These are phyloP conservation scores for Plasmodium gonderi DNA, from an alignment of 169 alveolate genomes.

Conservation along the genomic window DNA sequence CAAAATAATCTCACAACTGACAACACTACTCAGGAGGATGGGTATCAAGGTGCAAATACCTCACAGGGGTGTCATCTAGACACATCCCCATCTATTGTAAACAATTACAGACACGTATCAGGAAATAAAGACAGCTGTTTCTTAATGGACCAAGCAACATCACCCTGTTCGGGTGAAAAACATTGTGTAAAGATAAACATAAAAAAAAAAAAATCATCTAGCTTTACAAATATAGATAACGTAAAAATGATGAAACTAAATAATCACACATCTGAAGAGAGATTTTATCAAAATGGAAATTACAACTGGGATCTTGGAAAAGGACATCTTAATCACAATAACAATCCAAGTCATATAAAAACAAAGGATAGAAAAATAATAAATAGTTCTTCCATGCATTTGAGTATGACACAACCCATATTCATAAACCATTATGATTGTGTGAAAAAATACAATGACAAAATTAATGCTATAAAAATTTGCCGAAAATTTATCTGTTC, in stretches of 20 bases:
- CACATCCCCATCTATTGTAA: no score
- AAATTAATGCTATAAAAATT: constrained; percentile 11
- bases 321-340: not conserved
- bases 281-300: not conserved
- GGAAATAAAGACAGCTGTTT: no score
- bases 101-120: no score
- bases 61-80: not conserved
- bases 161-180: not conserved
- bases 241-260: not conserved
- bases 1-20: not conserved
- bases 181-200: not conserved
- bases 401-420: not conserved
- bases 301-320: not conserved
- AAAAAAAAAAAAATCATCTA: constrained; percentile 1
- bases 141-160: no score
- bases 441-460: not conserved
- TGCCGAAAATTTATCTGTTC: constrained; percentile 10
- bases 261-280: not conserved
- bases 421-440: not conserved
- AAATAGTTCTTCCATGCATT: not conserved
- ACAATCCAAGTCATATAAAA: not conserved
- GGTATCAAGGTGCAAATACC: no score
- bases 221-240: constrained; percentile 2
- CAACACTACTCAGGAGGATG: not conserved
- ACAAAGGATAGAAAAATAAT: not conserved